These are phyloP conservation scores for Epichloe hybrida DNA, from an alignment of 2,329 filamentous ascomycete genomes.

Conservation along the genomic window DNA sequence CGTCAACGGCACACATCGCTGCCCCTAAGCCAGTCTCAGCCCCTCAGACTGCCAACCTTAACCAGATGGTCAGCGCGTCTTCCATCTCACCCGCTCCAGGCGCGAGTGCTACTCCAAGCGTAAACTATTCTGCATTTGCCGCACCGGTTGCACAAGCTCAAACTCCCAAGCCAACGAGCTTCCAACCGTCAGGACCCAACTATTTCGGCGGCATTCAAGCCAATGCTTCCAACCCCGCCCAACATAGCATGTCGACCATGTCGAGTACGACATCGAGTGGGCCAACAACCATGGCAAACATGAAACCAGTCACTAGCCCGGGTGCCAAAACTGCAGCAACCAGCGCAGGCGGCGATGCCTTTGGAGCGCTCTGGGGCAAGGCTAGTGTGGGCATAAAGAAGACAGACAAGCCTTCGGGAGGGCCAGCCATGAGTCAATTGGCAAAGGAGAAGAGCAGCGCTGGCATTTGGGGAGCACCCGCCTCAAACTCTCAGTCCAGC, in stretches of 20 bases:
- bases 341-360: conserved; percentile 62
- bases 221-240: conserved; percentile 15
- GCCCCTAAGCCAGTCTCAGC: conserved; percentile 77
- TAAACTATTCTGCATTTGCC: conserved; percentile 52
- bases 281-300: conserved; percentile 27
- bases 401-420: conserved; percentile 42
- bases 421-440: conserved; percentile 78
- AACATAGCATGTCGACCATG: conserved; percentile 16
- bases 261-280: conserved; percentile 22
- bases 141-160: conserved; percentile 25
- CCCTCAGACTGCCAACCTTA: conserved; percentile 66
- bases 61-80: conserved; percentile 64
- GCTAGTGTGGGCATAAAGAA: conserved; percentile 67
- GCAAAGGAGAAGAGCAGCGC: conserved; percentile 97
- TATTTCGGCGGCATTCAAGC: conserved; percentile 79
- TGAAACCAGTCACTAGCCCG: conserved; percentile 34
- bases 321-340: conserved; percentile 40
- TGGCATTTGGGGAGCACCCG: conserved; percentile 77
- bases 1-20: conserved; percentile 54
- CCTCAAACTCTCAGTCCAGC: conserved; percentile 24
- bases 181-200: conserved; percentile 72
- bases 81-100: conserved; percentile 65
- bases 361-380: conserved; percentile 74
- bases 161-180: conserved; percentile 45
- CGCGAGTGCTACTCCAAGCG: conserved; percentile 37